phyloP scores from a whole-genome alignment of 176 grass and related monocot genomes.

The Urochloa ruziziensis region DNA sequence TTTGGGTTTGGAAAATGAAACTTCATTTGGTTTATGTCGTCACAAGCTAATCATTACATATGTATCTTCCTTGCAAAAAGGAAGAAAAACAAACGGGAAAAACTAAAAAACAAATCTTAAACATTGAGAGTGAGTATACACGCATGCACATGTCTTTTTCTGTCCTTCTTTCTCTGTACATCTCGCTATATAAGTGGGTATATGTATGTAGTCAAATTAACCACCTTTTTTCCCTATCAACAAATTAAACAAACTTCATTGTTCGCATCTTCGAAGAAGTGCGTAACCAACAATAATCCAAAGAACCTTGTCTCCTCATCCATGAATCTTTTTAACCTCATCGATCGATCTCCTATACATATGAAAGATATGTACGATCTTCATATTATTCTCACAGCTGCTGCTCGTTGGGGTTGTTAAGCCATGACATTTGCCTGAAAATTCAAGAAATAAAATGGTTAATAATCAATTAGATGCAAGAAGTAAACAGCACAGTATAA shows the following conservation, averaged over 20 bases:
- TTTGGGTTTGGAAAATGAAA: slow-evolving; percentile 2
- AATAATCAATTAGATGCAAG: background rate
- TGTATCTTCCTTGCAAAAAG: background rate
- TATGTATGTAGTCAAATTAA: background rate
- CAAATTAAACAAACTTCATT: slow-evolving; percentile 50
- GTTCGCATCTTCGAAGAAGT: slow-evolving; percentile 29
- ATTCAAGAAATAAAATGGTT: background rate
- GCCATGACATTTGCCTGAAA: slow-evolving; percentile 61
- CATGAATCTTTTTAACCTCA: background rate
- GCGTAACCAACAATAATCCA: slow-evolving; percentile 21
- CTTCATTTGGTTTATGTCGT: slow-evolving; percentile 16
- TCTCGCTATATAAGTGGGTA: slow-evolving; percentile 22
- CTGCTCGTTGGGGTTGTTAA: slow-evolving; percentile 41
- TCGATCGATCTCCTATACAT: slow-evolving; percentile 20
- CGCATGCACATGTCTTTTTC: background rate
- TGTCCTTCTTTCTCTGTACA: slow-evolving; percentile 45
- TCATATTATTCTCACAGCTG: background rate
- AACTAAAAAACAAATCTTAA: slow-evolving; percentile 26
- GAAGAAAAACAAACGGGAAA: background rate
- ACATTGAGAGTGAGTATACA: slow-evolving; percentile 31
- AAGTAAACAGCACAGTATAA: too few species aligned
- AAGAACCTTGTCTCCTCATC: background rate
- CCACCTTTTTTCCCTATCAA: slow-evolving; percentile 34
- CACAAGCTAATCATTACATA: slow-evolving; percentile 40
- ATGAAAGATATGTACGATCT: slow-evolving; percentile 16